Percentiles rank a stretch among this genome's conserved stretches.
phyloP scores from a whole-genome alignment of 306 rosid species.

The Cyclanthera cordifolia region DNA sequence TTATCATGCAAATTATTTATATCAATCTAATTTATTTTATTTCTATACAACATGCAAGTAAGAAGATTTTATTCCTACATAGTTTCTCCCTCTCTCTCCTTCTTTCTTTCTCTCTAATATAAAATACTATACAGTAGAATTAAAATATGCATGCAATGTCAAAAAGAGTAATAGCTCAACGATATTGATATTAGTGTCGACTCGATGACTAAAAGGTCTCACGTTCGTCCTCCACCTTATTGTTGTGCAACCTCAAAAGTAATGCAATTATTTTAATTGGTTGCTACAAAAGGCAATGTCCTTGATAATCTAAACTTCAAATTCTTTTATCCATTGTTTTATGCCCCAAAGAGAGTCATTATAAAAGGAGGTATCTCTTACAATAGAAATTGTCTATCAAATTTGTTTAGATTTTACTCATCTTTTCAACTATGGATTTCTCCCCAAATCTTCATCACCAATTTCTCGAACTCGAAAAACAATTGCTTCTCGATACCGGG shows the following conservation, averaged over 20 bases:
- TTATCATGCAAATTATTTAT: neutral
- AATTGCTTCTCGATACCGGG: slow-evolving; percentile 10
- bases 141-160: too few species aligned
- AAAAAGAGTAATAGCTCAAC: too few species aligned
- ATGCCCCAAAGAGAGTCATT: neutral
- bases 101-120: too few species aligned
- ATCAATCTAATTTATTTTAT: neutral
- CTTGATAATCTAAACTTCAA: neutral
- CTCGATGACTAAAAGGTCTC: too few species aligned
- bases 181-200: too few species aligned
- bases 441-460: slow-evolving; percentile 57
- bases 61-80: too few species aligned
- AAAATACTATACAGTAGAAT: too few species aligned
- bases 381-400: neutral
- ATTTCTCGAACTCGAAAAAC: slow-evolving; percentile 41
- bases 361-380: slow-evolving; percentile 1
- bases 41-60: neutral
- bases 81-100: too few species aligned
- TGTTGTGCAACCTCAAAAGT: too few species aligned
- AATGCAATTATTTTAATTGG: neutral
- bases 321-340: neutral
- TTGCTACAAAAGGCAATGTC: neutral
- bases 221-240: too few species aligned
- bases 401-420: slow-evolving; percentile 20
- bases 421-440: slow-evolving; percentile 9